Evolutionary conservation across 2,329 filamentous ascomycete species (phyloP).

Genomic region (Tolypocladium inflatum): DNA sequence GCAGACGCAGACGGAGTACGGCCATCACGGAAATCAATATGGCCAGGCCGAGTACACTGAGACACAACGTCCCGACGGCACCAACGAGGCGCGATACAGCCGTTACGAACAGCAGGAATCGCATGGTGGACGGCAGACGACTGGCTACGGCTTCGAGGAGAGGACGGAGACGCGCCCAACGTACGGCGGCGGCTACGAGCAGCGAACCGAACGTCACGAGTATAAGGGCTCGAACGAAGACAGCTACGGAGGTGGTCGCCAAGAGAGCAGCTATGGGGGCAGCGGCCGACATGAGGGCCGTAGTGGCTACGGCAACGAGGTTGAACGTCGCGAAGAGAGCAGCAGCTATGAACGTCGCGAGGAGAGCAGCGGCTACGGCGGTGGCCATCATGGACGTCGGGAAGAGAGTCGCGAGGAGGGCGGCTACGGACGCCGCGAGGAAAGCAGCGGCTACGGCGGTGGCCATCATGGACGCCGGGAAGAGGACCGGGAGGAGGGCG

Average conservation of each 20-base stretch:
- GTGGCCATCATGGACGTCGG: constrained; percentile 3
- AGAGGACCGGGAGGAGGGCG: constrained; percentile 8
- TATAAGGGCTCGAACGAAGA: constrained; percentile 25
- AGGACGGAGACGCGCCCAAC: constrained; percentile 41
- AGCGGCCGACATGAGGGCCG: constrained; percentile 13
- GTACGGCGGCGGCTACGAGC: constrained; percentile 46
- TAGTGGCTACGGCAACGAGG: constrained; percentile 13
- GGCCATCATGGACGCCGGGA: constrained; percentile 3
- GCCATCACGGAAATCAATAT: constrained; percentile 45
- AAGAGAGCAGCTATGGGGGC: constrained; percentile 12
- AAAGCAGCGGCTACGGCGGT: not conserved
- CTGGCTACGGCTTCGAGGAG: constrained; percentile 50
- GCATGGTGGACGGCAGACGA: constrained; percentile 23
- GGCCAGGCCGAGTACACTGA: constrained; percentile 51
- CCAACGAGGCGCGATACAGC: constrained; percentile 48
- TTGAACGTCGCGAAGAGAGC: constrained; percentile 7
- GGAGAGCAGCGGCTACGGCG: not conserved
- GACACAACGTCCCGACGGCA: constrained; percentile 49
- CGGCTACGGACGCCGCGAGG: constrained; percentile 5
- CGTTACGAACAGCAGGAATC: constrained; percentile 50
- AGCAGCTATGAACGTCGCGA: constrained; percentile 10
- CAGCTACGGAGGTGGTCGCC: constrained; percentile 9
- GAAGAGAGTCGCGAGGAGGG: constrained; percentile 12
- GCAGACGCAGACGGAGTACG: constrained; percentile 52
- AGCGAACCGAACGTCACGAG: constrained; percentile 45